Evolutionary conservation across 257 asterid genomes (phyloP).

Genomic region (Nicotiana undulata): DNA sequence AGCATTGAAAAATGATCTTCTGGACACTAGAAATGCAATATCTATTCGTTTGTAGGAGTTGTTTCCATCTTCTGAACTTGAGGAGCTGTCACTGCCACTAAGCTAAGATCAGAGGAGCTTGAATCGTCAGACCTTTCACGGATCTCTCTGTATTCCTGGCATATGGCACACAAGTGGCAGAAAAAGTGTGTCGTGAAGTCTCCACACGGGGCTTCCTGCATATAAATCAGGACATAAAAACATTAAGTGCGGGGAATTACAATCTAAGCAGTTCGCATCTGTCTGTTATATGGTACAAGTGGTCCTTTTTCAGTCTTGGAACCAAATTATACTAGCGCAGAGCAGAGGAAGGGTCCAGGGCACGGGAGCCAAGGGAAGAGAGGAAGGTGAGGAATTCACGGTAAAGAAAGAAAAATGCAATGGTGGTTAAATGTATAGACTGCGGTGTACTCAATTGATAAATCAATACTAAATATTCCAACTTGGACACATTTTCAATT

Average conservation of each 20-base stretch:
- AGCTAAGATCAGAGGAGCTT: slow-evolving; percentile 23
- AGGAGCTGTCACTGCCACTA: slow-evolving; percentile 64
- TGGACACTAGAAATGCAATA: background rate
- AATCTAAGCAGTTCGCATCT: background rate
- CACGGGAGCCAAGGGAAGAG: background rate
- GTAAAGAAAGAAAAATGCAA: background rate
- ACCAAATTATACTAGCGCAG: background rate
- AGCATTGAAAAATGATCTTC: background rate
- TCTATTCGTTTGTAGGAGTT: slow-evolving; percentile 18
- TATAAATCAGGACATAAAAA: background rate
- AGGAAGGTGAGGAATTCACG: background rate
- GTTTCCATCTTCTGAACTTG: slow-evolving; percentile 73
- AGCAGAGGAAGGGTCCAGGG: background rate
- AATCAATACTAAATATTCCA: background rate
- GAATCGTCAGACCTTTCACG: slow-evolving; percentile 54
- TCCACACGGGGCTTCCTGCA: slow-evolving; percentile 93
- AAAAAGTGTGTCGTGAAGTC: slow-evolving; percentile 73
- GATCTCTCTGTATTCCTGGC: slow-evolving; percentile 93
- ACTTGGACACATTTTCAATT: background rate
- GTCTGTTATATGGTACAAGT: background rate
- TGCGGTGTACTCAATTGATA: background rate
- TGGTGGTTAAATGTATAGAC: background rate
- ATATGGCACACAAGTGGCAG: slow-evolving; percentile 86
- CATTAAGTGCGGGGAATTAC: background rate
- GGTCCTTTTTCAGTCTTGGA: background rate